Evolutionary conservation across 805 yeast genomes (phyloP).

Genomic region (Candida quercuum): DNA sequence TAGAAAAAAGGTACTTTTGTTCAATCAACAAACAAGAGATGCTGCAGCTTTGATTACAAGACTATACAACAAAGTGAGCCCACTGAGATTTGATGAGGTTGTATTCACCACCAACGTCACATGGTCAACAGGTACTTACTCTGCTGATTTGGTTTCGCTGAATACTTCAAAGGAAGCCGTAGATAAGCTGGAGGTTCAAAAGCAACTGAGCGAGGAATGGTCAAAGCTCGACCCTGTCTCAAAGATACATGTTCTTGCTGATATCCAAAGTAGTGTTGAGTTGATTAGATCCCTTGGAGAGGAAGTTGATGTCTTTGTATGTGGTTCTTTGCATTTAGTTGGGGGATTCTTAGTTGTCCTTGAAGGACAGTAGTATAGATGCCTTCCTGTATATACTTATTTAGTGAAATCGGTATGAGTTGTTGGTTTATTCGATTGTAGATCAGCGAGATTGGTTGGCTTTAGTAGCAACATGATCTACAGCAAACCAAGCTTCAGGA

Average conservation of each 20-base stretch:
- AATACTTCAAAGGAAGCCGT: slow-evolving; percentile 77
- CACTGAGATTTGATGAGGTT: slow-evolving; percentile 61
- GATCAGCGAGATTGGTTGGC: too few species aligned
- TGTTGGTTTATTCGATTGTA: too few species aligned
- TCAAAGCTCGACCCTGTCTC: slow-evolving; percentile 38
- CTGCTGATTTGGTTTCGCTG: slow-evolving; percentile 78
- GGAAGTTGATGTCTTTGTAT: slow-evolving; percentile 71
- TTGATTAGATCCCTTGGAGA: slow-evolving; percentile 33
- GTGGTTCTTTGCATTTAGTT: slow-evolving; percentile 90
- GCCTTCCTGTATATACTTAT: too few species aligned
- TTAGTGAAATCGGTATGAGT: too few species aligned
- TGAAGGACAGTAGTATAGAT: too few species aligned
- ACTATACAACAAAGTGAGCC: slow-evolving; percentile 39
- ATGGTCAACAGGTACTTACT: slow-evolving; percentile 77
- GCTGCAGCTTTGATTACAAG: slow-evolving; percentile 57
- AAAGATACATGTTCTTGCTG: slow-evolving; percentile 52
- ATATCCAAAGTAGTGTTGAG: slow-evolving; percentile 69
- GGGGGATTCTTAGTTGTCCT: slow-evolving; percentile 90
- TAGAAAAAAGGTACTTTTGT: slow-evolving; percentile 50
- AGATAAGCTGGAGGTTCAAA: slow-evolving; percentile 78
- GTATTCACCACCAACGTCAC: slow-evolving; percentile 90
- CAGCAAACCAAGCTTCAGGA: too few species aligned
- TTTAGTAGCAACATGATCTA: too few species aligned
- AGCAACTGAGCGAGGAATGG: slow-evolving; percentile 70
- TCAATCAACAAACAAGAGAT: slow-evolving; percentile 94